phyloP scores from a whole-genome alignment of 352 stramenopile species.

The Phytophthora boehmeriae region DNA sequence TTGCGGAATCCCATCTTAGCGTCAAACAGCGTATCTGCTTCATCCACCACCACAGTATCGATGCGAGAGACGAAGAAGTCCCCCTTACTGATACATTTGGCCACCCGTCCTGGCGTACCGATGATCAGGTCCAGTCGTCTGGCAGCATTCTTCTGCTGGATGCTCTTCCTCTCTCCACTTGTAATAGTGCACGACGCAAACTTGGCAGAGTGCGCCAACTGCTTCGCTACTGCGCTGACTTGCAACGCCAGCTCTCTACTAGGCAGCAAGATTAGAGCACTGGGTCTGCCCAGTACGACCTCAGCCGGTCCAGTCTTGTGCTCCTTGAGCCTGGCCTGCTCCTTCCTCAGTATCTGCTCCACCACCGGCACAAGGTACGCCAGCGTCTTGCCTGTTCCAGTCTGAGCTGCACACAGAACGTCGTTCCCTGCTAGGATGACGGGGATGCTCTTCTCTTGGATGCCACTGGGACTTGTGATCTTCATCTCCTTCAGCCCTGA shows the following conservation, averaged over 20 bases:
- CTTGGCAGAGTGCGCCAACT: constrained; percentile 68
- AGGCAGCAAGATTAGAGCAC: constrained; percentile 62
- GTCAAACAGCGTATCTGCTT: constrained; percentile 83
- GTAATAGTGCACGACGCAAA: constrained; percentile 72
- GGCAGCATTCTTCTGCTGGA: constrained; percentile 57
- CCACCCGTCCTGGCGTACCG: constrained; percentile 73
- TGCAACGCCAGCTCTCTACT: constrained; percentile 76
- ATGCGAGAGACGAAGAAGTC: constrained; percentile 84
- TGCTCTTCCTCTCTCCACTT: constrained; percentile 70
- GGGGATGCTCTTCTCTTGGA: constrained; percentile 62
- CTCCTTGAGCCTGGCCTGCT: constrained; percentile 33
- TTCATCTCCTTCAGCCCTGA: constrained; percentile 55
- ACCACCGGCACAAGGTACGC: constrained; percentile 65
- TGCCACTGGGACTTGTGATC: constrained; percentile 50
- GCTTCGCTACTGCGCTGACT: constrained; percentile 69
- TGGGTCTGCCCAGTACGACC: constrained; percentile 40
- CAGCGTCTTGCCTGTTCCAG: constrained; percentile 72
- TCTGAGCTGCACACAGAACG: constrained; percentile 70
- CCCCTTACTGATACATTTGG: constrained; percentile 70
- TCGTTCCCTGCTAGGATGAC: constrained; percentile 53
- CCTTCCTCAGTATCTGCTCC: constrained; percentile 54
- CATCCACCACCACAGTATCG: constrained; percentile 72
- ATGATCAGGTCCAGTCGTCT: constrained; percentile 73
- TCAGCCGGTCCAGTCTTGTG: background rate
- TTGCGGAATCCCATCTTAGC: constrained; percentile 84